Evolutionary conservation across 2,329 filamentous ascomycete genomes (phyloP), one percentile per base, ranked within the genome.

Genomic region (Neonectria sp.): DNA sequence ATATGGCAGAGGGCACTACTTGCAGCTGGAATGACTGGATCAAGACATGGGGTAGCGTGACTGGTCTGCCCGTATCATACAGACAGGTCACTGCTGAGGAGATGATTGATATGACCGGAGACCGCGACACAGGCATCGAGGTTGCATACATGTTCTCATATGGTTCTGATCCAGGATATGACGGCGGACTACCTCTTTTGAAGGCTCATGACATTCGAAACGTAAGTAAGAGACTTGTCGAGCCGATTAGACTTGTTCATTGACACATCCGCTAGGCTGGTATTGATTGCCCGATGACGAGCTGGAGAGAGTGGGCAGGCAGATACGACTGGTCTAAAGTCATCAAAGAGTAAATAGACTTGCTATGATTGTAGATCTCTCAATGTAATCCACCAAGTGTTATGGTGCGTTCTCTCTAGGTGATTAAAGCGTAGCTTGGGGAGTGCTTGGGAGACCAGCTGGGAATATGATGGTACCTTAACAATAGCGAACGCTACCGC

Each of bases 11-110:
- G 33, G 84, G 85, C 2, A 80, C 83, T 4, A 80, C 75, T 4
- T 84, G 82, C 72, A 85, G 78, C 33, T 87, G 84, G 84, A 68
- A 79, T 4, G 84, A 86, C 8, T 87, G 80, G 70, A 81, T 85
- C 9, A 69, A 77, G 21, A 75, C 81, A 0, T 87, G 85, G 84
- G 78, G 79, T 15, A 68, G 77, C 6, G 69, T 81, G 3, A 83
- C 78, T 2, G 80, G 80, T 0, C 70, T 79, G 2, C 60, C 76
- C 0, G 77, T 78, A 2, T 73, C 65, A 7, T 87, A 86, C 68
- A 78, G 78, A 37, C 79, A 86, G 66, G 70, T 84, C 12, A 74
- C 78, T 0, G 65, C 79, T 2, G 80, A 85, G 6, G 79, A 85
- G 43, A 80, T 86, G 79, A 77, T 84, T 9, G 73, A 73, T 0